Percentiles rank a stretch among this genome's conserved stretches.
phyloP scores from a whole-genome alignment of 164 flowering plant species.

The Tetracentron sinense region DNA sequence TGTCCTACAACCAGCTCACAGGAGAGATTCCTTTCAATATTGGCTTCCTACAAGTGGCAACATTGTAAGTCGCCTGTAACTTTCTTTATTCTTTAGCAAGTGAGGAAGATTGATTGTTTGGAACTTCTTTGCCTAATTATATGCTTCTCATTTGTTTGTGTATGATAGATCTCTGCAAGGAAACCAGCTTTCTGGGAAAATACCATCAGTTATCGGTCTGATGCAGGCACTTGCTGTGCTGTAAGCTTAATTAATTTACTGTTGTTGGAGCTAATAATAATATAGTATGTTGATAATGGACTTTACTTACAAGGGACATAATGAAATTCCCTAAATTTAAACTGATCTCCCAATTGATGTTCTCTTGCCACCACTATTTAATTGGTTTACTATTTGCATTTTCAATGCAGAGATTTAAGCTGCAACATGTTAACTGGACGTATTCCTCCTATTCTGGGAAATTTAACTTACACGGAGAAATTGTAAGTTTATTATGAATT shows the following conservation, averaged over 20 bases:
- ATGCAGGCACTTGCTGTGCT: constrained; percentile 99
- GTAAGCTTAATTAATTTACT: constrained; percentile 45
- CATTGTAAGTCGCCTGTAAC: constrained; percentile 56
- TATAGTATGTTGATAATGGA: neutral
- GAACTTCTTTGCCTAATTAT: neutral
- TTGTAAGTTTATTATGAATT: constrained; percentile 39
- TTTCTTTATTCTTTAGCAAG: neutral
- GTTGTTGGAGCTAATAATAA: no score
- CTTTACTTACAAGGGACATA: neutral
- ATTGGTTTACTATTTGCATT: neutral
- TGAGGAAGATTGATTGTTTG: neutral
- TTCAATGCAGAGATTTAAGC: constrained; percentile 79
- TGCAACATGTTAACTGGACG: constrained; percentile 73
- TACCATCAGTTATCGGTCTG: constrained; percentile 88
- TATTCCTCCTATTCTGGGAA: constrained; percentile 83
- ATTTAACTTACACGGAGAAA: constrained; percentile 77
- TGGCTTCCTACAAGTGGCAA: constrained; percentile 96
- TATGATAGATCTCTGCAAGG: constrained; percentile 78
- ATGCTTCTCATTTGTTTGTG: neutral
- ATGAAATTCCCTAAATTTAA: no score
- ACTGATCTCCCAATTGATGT: neutral
- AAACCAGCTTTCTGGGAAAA: constrained; percentile 67
- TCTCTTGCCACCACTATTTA: neutral
- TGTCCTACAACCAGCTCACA: constrained; percentile 75
- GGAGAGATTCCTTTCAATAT: constrained; percentile 98